phyloP scores from a whole-genome alignment of 2,329 filamentous ascomycete genomes.

The Aspergillus novofumigatus region DNA sequence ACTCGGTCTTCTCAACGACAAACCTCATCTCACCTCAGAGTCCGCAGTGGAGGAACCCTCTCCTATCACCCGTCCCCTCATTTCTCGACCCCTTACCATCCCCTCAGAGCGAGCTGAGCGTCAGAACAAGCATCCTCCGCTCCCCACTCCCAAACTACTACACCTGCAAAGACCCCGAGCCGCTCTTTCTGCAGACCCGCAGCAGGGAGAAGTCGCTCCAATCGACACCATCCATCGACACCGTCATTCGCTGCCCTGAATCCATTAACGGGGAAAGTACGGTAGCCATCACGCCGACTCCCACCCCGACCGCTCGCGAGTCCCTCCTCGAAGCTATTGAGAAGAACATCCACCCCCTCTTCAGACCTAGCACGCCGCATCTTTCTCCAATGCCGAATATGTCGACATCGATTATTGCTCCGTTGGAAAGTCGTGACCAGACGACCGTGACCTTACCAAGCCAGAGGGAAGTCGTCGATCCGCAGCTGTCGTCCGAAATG shows the following conservation, averaged over 20 bases:
- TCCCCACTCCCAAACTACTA: not conserved
- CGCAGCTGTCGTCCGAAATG: not conserved
- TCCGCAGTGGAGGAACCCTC: not conserved
- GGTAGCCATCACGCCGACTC: not conserved
- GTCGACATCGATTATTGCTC: not conserved
- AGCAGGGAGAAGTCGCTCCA: not conserved
- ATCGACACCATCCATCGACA: not conserved
- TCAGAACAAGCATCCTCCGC: not conserved
- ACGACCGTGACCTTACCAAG: not conserved
- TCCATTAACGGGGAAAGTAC: not conserved
- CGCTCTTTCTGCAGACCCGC: not conserved
- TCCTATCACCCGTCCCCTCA: not conserved
- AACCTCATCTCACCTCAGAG: not conserved
- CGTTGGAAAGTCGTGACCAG: not conserved
- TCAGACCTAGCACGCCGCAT: not conserved
- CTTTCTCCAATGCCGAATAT: not conserved
- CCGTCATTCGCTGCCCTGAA: not conserved
- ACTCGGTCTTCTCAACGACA: not conserved
- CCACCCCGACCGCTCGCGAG: not conserved
- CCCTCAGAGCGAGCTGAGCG: not conserved
- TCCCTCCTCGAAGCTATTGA: not conserved
- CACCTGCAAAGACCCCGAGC: not conserved
- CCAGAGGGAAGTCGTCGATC: not conserved
- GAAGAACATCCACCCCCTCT: not conserved
- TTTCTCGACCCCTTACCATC: not conserved